These are phyloP conservation scores for Phytophthora pluvialis DNA, from an alignment of 352 stramenopile genomes.

Conservation along the genomic window DNA sequence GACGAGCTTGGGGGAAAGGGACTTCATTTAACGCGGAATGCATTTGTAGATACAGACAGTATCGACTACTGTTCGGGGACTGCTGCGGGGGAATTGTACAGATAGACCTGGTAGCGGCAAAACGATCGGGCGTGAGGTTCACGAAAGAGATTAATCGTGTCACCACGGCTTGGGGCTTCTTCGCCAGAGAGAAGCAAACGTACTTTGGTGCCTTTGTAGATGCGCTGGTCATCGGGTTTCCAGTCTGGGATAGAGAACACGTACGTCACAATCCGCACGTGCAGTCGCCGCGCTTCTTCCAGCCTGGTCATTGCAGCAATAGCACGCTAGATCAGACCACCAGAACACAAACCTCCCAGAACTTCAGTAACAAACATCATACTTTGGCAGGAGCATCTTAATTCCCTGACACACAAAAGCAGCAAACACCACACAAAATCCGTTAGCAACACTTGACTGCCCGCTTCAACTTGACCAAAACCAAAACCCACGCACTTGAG, in stretches of 20 bases:
- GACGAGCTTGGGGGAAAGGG: background rate
- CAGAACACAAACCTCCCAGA: background rate
- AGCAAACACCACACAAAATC: slow-evolving; percentile 2
- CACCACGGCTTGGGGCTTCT: background rate
- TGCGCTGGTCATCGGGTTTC: slow-evolving; percentile 53
- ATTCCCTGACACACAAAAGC: slow-evolving; percentile 50
- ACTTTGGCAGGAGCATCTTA: slow-evolving; percentile 78
- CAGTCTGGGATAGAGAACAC: slow-evolving; percentile 85
- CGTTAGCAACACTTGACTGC: slow-evolving; percentile 6
- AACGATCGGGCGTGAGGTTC: background rate
- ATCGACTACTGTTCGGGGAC: slow-evolving; percentile 10
- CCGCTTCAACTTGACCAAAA: slow-evolving; percentile 19
- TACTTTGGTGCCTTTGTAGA: slow-evolving; percentile 90
- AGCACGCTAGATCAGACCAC: slow-evolving; percentile 4
- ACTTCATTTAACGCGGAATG: slow-evolving; percentile 6
- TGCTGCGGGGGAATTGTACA: slow-evolving; percentile 50
- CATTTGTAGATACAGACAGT: slow-evolving; percentile 11
- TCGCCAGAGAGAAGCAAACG: background rate
- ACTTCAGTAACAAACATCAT: slow-evolving; percentile 2
- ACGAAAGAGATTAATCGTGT: background rate
- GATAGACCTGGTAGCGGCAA: slow-evolving; percentile 50
- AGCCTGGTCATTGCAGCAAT: slow-evolving; percentile 41
- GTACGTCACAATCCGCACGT: slow-evolving; percentile 83
- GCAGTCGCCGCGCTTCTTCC: slow-evolving; percentile 61
- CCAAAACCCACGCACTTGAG: slow-evolving; percentile 46